Evolutionary conservation across 1,284 basidiomycete genomes (phyloP).

Genomic region (Trametes sp.): DNA sequence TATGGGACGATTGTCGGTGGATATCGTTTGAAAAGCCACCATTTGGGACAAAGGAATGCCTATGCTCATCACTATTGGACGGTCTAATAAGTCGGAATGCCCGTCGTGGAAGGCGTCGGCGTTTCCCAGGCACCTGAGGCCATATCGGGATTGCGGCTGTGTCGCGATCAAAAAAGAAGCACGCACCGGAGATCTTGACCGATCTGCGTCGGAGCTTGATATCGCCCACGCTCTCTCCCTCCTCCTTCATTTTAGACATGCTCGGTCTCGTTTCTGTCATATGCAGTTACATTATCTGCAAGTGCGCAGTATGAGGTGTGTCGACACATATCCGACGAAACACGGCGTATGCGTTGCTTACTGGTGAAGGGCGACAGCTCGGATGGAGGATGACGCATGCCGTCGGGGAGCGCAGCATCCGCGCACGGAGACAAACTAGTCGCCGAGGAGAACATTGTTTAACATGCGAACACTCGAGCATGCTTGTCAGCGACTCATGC

Average conservation of each 20-base stretch:
- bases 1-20: too few species aligned
- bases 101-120: too few species aligned
- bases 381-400: background rate
- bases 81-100: too few species aligned
- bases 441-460: background rate
- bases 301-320: too few species aligned
- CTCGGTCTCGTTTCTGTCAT: background rate
- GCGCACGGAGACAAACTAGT: background rate
- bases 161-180: constrained; percentile 11
- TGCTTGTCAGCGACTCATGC: background rate
- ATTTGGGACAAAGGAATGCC: too few species aligned
- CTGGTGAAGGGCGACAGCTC: background rate
- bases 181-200: constrained; percentile 5
- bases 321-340: too few species aligned
- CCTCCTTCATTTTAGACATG: background rate
- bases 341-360: too few species aligned
- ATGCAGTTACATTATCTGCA: background rate
- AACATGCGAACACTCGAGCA: background rate
- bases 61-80: too few species aligned
- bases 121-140: background rate
- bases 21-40: too few species aligned
- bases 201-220: constrained; percentile 1
- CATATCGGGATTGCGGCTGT: constrained; percentile 11
- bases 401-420: background rate
- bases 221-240: background rate